phyloP scores from a whole-genome alignment of 176 grass and related monocot genomes.

The Oryza meridionalis region DNA sequence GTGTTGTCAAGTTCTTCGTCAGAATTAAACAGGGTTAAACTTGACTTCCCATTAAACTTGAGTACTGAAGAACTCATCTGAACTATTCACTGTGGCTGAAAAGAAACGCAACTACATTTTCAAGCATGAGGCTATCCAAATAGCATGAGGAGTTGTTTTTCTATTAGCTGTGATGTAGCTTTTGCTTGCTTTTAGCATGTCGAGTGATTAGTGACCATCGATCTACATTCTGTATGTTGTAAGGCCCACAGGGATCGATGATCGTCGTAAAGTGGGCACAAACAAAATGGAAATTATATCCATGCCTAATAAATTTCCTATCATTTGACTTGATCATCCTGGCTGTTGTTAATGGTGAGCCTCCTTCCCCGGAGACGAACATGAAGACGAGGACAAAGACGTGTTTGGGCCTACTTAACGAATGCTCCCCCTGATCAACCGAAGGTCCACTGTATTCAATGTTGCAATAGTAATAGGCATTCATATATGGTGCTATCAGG shows the following conservation, averaged over 20 bases:
- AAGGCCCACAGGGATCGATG: slow-evolving; percentile 10
- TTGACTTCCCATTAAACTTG: no score
- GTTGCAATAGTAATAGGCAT: slow-evolving; percentile 17
- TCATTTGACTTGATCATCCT: neutral
- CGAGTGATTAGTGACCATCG: slow-evolving; percentile 42
- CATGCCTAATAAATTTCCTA: neutral
- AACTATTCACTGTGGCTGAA: neutral
- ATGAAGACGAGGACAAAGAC: neutral
- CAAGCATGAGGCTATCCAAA: neutral
- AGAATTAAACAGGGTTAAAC: no score
- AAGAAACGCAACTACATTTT: neutral
- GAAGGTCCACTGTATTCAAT: slow-evolving; percentile 35
- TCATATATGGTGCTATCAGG: slow-evolving; percentile 32
- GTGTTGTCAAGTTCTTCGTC: no score
- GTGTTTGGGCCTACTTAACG: slow-evolving; percentile 25
- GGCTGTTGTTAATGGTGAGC: neutral
- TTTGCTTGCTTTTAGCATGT: slow-evolving; percentile 39
- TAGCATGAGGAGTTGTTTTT: neutral
- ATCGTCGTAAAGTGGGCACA: neutral
- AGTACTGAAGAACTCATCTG: no score
- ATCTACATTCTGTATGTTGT: slow-evolving; percentile 14
- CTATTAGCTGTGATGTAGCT: slow-evolving; percentile 29
- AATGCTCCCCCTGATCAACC: slow-evolving; percentile 18
- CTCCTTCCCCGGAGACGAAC: neutral
- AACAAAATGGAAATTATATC: neutral